These are phyloP conservation scores for Cutaneotrichosporon sp. DNA, from an alignment of 1,284 basidiomycete genomes.

Conservation along the genomic window DNA sequence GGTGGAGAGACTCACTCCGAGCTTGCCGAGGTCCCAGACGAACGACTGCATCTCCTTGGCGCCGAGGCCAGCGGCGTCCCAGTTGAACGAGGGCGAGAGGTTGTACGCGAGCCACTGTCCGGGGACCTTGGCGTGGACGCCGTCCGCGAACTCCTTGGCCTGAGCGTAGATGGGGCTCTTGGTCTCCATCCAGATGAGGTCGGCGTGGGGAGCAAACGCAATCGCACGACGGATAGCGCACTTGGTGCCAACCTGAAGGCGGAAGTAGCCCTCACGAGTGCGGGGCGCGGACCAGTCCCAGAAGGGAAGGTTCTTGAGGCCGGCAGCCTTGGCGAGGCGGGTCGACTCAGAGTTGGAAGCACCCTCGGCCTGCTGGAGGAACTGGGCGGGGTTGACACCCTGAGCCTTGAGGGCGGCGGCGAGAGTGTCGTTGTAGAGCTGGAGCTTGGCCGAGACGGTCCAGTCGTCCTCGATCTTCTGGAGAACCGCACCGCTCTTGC, in stretches of 20 bases:
- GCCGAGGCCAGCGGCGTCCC: conserved; percentile 78
- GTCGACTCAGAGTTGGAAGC: conserved; percentile 70
- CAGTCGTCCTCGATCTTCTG: conserved; percentile 88
- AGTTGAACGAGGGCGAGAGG: conserved; percentile 86
- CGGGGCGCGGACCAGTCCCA: conserved; percentile 95
- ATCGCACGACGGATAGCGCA: conserved; percentile 90
- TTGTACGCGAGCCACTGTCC: conserved; percentile 95
- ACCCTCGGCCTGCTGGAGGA: conserved; percentile 51
- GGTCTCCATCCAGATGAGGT: conserved; percentile 97
- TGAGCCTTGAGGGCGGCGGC: conserved; percentile 70
- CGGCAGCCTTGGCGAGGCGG: conserved; percentile 74
- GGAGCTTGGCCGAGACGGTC: conserved; percentile 71
- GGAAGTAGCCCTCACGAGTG: conserved; percentile 85
- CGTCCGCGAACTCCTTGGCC: conserved; percentile 87
- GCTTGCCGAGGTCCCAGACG: conserved; percentile 70
- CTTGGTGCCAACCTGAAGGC: conserved; percentile 94
- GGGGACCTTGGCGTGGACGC: conserved; percentile 76
- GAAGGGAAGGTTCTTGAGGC: conserved; percentile 62
- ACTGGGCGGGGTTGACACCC: conserved; percentile 54
- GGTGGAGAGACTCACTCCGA: conserved; percentile 22
- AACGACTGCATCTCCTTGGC: conserved; percentile 83
- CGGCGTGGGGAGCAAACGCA: conserved; percentile 90
- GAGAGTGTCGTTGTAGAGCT: conserved; percentile 74
- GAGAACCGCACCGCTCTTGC: conserved; percentile 74
- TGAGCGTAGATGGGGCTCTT: conserved; percentile 93